A percentile compares a stretch with the other conserved stretches of the same genome.
Conservation (phyloP, 1,284 basidiomycete species). For the Cerrena zonata region DNA sequence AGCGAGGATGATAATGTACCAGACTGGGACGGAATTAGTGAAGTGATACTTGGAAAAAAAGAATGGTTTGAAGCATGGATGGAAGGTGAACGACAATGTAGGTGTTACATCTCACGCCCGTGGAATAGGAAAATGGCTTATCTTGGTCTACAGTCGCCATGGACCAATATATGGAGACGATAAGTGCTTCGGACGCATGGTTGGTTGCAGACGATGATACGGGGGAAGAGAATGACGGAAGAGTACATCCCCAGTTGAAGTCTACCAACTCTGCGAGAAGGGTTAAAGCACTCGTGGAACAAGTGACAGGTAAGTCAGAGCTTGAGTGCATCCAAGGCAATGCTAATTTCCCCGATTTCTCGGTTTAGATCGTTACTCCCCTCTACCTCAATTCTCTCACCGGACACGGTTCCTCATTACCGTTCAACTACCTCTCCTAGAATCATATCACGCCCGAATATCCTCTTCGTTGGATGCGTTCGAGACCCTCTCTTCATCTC, state of each 20-base stretch:
- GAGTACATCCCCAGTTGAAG: conserved; percentile 40
- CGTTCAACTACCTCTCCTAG: conserved; percentile 82
- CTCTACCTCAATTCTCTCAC: conserved; percentile 74
- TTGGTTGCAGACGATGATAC: conserved; percentile 67
- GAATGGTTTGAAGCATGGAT: conserved; percentile 92
- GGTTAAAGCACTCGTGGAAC: conserved; percentile 79
- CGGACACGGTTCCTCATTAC: conserved; percentile 77
- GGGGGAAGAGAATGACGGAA: conserved; percentile 41
- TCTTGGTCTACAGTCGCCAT: conserved; percentile 54
- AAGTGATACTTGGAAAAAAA: conserved; percentile 73
- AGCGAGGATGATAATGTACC: conserved; percentile 17
- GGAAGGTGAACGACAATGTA: conserved; percentile 80
- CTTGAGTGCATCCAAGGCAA: neutral
- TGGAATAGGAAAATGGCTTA: neutral
- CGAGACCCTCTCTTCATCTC: conserved; percentile 80
- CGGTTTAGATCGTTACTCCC: conserved; percentile 76
- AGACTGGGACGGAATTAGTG: conserved; percentile 73
- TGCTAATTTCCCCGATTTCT: neutral
- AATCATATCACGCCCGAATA: conserved; percentile 74
- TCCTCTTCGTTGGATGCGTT: conserved; percentile 86
- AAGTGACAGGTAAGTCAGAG: conserved; percentile 67
- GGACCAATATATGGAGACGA: conserved; percentile 77
- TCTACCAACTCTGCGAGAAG: conserved; percentile 78
- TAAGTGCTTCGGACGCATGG: conserved; percentile 83
- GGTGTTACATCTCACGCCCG: conserved; percentile 26